phyloP scores from a whole-genome alignment of 768 basidiomycete genomes.

The Cystofilobasidium macerans region DNA sequence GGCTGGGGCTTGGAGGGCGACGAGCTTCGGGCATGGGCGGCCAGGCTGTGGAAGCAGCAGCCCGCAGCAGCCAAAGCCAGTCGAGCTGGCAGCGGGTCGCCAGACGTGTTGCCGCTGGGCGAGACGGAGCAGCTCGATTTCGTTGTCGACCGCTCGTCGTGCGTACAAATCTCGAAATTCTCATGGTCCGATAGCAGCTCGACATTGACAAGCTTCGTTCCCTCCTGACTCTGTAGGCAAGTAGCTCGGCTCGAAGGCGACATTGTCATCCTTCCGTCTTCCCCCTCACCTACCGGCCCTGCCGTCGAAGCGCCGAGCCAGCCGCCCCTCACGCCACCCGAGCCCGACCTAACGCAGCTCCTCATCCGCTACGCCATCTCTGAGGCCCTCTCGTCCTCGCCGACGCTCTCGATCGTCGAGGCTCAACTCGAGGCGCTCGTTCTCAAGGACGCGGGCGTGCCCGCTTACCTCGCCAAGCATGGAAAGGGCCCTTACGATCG shows the following conservation, averaged over 20 bases:
- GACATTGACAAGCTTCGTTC: background rate
- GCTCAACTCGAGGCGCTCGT: constrained; percentile 2
- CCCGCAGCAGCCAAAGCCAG: too few species aligned
- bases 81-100: background rate
- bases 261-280: background rate
- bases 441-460: background rate
- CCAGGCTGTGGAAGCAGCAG: background rate
- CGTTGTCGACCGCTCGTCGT: background rate
- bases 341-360: background rate
- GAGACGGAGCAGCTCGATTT: constrained; percentile 5
- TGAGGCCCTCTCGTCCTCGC: constrained; percentile 2
- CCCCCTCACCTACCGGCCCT: background rate
- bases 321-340: background rate
- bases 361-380: constrained; percentile 7
- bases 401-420: background rate
- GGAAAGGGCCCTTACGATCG: background rate
- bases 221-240: background rate
- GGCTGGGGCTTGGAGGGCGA: background rate
- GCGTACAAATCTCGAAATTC: background rate
- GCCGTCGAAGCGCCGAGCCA: background rate
- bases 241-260: background rate
- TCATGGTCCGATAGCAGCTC: background rate
- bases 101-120: background rate
- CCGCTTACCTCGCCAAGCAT: background rate
- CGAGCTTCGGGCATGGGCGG: background rate